Base-by-base conservation (phyloP, 2,329 filamentous ascomycete species). In the Fusarium burgessii region DNA sequence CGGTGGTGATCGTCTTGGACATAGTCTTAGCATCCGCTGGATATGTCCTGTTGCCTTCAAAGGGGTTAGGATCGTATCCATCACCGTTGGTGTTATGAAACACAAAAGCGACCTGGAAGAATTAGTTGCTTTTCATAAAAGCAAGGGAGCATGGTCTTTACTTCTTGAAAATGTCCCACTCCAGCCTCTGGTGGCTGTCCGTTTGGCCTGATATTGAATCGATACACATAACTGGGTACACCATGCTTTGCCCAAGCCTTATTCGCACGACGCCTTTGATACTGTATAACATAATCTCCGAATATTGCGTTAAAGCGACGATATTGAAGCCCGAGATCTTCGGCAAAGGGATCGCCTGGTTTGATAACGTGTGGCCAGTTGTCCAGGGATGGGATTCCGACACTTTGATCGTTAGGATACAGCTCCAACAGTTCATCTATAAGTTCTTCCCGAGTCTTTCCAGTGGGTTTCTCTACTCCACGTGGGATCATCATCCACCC, bases 131-230 rank as follows among this genome's bases (percentile, higher is more conserved):
- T 18, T 5, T 7, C 1, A 20, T n/a, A 18, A 12, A 14, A 4
- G 4, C 15, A 5, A 23, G 23, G 23, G 23, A 23, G 5, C 23
- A 52, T 14, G 7, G 18, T 1, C 5, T 23, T 43, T 38, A 75
- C 77, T 63, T 78, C 80, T 62, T 79, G 76, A 68, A 87, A 86
- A 23, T 86, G 79, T 6, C 73, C 74, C 12, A 79, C 73, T 12
- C 77, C 77, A 23, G 50, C 57, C 32, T 35, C 10, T 4, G 58
- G 60, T 7, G 70, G 68, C 6, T 74, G 23, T 3, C 75, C 77
- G 41, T 77, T 77, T 3, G 76, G 71, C 68, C 69, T 72, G 4
- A 79, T 78, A 55, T 80, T 76, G 54, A 81, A 81, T 15, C 78
- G 77, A 58, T 80, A 81, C 2, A 71, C 68, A 49, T 77, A 81